Conservation (phyloP, 164 flowering plant genomes). For the Dillenia turbinata region DNA sequence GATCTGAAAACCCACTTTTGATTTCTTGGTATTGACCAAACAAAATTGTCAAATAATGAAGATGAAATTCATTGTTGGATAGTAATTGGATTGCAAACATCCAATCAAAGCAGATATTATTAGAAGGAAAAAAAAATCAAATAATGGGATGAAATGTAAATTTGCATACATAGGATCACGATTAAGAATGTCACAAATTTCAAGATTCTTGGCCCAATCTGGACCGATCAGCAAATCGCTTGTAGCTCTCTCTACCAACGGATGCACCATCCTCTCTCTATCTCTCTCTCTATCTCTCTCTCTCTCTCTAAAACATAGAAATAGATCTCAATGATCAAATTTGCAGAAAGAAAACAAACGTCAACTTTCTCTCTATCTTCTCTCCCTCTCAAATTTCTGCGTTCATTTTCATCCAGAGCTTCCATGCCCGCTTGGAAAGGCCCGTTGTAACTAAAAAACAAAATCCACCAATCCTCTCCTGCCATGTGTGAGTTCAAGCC, state of each 20-base stretch:
- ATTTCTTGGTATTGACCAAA: no score
- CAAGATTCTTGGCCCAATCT: slow-evolving; percentile 21
- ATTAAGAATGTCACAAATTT: slow-evolving; percentile 16
- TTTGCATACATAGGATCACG: slow-evolving; percentile 13
- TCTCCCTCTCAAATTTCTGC: slow-evolving; percentile 2
- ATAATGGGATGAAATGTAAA: neutral
- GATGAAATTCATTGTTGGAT: neutral
- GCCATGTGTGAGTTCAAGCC: slow-evolving; percentile 8
- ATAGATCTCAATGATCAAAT: neutral
- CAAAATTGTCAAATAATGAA: no score
- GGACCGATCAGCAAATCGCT: slow-evolving; percentile 17
- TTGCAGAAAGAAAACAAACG: neutral
- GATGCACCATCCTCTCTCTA: slow-evolving; percentile 13
- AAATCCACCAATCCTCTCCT: neutral
- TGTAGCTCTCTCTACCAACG: slow-evolving; percentile 23
- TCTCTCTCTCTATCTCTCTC: no score
- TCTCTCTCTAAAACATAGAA: neutral
- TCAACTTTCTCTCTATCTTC: neutral
- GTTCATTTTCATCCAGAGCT: slow-evolving; percentile 1
- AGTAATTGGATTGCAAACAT: neutral
- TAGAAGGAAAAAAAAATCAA: neutral
- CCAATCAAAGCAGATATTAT: neutral
- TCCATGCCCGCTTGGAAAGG: neutral
- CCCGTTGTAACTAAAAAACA: slow-evolving; percentile 7
- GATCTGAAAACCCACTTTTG: no score